Percentiles rank a stretch among this genome's conserved stretches.
Evolutionary conservation across 2,329 filamentous ascomycete species (phyloP).

Genomic region (Microdochium bolleyi): DNA sequence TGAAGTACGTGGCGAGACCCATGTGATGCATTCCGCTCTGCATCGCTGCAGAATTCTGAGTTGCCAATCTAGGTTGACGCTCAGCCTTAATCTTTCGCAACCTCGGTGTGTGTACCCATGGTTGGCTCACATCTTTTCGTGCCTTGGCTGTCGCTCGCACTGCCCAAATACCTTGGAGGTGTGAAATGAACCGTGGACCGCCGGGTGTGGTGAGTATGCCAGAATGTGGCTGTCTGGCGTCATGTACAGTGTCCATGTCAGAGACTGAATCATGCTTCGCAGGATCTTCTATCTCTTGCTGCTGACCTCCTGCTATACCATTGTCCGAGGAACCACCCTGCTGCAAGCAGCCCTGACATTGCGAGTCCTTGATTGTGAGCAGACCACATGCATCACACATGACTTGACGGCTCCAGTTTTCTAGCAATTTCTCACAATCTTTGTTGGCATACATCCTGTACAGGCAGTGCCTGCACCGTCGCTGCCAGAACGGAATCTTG

Average conservation of each 20-base stretch:
- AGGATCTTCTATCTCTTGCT: background rate
- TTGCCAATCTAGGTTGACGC: background rate
- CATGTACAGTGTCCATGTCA: too few species aligned
- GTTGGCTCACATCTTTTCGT: background rate
- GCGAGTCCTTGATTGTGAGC: background rate
- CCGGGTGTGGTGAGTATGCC: too few species aligned
- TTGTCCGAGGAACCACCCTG: background rate
- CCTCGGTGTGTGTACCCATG: background rate
- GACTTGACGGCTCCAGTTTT: background rate
- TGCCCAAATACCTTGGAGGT: too few species aligned
- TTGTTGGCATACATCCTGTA: background rate
- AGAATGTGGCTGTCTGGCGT: too few species aligned
- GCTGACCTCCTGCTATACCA: background rate
- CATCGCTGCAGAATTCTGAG: background rate
- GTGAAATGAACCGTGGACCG: too few species aligned
- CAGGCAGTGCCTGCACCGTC: background rate
- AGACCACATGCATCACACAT: background rate
- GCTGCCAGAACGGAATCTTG: background rate
- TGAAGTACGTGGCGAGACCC: background rate
- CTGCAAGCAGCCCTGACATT: background rate
- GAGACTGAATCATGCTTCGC: too few species aligned
- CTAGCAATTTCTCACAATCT: background rate
- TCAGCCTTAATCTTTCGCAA: background rate
- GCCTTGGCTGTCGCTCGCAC: too few species aligned
- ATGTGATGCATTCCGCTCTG: background rate